Percentiles rank a stretch among this genome's conserved stretches.
These are phyloP conservation scores for Davidsoniella australis DNA, from an alignment of 2,329 filamentous ascomycete genomes.

Conservation along the genomic window DNA sequence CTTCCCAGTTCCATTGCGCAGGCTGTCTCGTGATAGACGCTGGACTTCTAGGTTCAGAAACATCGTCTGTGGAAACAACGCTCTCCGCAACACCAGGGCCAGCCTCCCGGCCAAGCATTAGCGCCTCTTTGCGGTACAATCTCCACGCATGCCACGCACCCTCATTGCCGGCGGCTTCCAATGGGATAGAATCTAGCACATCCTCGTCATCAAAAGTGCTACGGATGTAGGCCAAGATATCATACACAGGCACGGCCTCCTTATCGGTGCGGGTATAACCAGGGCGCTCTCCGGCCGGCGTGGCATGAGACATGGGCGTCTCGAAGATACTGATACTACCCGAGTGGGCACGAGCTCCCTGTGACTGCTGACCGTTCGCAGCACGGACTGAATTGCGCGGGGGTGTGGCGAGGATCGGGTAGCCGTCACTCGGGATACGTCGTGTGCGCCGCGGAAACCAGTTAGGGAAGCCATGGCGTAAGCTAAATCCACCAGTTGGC, in stretches of 20 bases:
- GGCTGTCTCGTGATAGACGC: slow-evolving; percentile 32
- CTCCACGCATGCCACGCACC: slow-evolving; percentile 92
- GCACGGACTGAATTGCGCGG: slow-evolving; percentile 8
- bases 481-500: slow-evolving; percentile 75
- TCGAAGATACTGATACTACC: slow-evolving; percentile 11
- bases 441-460: slow-evolving; percentile 59
- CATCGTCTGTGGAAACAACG: slow-evolving; percentile 8
- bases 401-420: slow-evolving; percentile 9
- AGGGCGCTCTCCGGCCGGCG: slow-evolving; percentile 16
- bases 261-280: slow-evolving; percentile 26
- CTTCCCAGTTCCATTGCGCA: slow-evolving; percentile 93
- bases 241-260: slow-evolving; percentile 38
- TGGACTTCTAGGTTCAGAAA: slow-evolving; percentile 5
- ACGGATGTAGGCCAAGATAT: slow-evolving; percentile 65
- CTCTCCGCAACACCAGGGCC: neutral
- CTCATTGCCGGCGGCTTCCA: slow-evolving; percentile 72
- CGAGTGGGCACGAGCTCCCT: neutral
- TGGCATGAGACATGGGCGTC: slow-evolving; percentile 9
- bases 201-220: slow-evolving; percentile 63
- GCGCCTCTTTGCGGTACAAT: slow-evolving; percentile 38
- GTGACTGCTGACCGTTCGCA: neutral
- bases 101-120: slow-evolving; percentile 20
- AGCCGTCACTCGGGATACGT: slow-evolving; percentile 20
- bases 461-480: slow-evolving; percentile 75
- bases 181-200: slow-evolving; percentile 60